Evolutionary conservation across 2,329 filamentous ascomycete species (phyloP).

Genomic region (Phialophora expanda): DNA sequence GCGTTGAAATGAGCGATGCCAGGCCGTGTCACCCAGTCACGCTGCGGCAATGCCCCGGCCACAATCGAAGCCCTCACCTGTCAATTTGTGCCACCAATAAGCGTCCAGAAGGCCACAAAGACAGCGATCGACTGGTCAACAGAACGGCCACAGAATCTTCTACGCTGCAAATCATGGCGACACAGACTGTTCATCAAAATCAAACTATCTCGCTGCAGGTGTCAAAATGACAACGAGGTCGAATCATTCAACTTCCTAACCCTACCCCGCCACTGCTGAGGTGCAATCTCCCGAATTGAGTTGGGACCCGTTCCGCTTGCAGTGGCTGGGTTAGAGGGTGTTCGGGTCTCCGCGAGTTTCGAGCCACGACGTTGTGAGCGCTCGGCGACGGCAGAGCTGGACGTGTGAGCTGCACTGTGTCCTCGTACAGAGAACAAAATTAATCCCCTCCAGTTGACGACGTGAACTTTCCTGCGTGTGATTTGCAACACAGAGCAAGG

Average conservation of each 20-base stretch:
- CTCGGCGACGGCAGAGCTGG: background rate
- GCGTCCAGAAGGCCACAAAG: conserved; percentile 10
- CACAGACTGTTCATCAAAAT: conserved; percentile 6
- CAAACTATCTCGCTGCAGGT: background rate
- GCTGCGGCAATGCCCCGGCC: background rate
- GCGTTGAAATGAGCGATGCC: background rate
- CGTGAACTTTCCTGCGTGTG: background rate
- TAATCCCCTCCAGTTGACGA: background rate
- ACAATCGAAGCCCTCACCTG: background rate
- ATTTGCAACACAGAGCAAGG: background rate
- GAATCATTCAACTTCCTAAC: background rate
- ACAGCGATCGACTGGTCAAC: conserved; percentile 28
- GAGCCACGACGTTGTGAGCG: background rate
- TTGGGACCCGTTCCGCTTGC: conserved; percentile 7
- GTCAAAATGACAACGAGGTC: background rate
- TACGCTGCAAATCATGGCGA: conserved; percentile 21
- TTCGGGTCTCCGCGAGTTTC: background rate
- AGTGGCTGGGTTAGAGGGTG: conserved; percentile 4
- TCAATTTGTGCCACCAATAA: conserved; percentile 23
- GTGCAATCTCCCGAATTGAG: conserved; percentile 33
- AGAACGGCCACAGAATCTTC: conserved; percentile 33
- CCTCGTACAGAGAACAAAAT: too few species aligned
- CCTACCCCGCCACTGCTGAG: background rate
- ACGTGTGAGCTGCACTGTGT: too few species aligned
- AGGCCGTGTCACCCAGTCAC: background rate